A percentile compares a stretch with the other conserved stretches of the same genome.
These are phyloP conservation scores for Phytophthora sp. DNA, from an alignment of 352 stramenopile genomes.

Conservation along the genomic window DNA sequence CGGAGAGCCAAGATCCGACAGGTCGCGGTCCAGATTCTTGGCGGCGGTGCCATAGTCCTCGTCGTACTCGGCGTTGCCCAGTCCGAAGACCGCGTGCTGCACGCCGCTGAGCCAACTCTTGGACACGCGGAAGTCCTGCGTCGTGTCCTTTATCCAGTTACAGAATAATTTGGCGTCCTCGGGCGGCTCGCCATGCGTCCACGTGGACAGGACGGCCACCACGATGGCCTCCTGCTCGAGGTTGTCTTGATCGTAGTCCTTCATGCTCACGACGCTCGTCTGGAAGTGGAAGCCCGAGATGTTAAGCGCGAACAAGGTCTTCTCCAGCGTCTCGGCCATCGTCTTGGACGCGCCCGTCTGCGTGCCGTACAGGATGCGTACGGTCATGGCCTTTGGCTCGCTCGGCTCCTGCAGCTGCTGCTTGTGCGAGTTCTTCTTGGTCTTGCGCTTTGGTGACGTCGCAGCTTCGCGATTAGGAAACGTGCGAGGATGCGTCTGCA, in stretches of 20 bases:
- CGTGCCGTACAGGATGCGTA: constrained; percentile 88
- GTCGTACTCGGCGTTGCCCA: constrained; percentile 90
- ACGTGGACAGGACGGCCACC: constrained; percentile 87
- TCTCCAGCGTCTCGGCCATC: constrained; percentile 78
- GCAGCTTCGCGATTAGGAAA: constrained; percentile 11
- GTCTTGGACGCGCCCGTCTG: constrained; percentile 85
- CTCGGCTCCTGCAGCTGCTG: constrained; percentile 9
- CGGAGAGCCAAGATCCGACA: constrained; percentile 69
- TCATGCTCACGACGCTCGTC: constrained; percentile 86
- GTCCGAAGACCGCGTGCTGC: constrained; percentile 81
- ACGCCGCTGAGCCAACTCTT: constrained; percentile 80
- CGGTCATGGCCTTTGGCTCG: constrained; percentile 47
- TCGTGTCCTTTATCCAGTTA: constrained; percentile 89
- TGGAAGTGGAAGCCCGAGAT: constrained; percentile 84
- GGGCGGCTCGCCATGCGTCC: constrained; percentile 78
- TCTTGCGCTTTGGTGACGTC: constrained; percentile 24
- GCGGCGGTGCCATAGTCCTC: constrained; percentile 86
- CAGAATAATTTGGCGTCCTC: constrained; percentile 83
- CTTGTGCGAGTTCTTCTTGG: constrained; percentile 26
- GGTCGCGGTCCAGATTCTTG: constrained; percentile 68
- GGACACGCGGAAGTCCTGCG: constrained; percentile 88
- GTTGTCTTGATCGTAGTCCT: constrained; percentile 91
- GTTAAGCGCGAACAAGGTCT: constrained; percentile 82
- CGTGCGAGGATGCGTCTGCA: constrained; percentile 29
- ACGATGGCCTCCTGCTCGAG: constrained; percentile 88